Base-by-base conservation (phyloP, 805 yeast genomes). In the Starmerella vitae region DNA sequence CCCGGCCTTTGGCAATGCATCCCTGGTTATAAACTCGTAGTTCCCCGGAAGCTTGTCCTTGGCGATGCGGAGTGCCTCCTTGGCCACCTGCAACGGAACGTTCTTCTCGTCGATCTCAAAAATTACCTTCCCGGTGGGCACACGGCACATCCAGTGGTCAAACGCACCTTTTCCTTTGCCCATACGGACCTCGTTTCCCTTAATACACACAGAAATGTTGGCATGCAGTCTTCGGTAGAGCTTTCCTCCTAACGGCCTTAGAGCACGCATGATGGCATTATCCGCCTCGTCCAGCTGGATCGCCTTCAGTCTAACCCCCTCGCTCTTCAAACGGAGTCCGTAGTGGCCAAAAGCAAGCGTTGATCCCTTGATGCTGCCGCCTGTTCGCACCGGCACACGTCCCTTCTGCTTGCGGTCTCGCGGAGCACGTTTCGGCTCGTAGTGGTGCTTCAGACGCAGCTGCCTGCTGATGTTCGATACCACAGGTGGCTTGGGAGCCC, bases 131-230 rank as follows among this genome's bases (percentile, higher is more conserved):
- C 98, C 98, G 0, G 96, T 86, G 30, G 97, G 93, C 12, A 91
- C 91, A 54, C 98, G 75, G 25, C 77, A 81, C 53, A 93, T 93
- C 97, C 97, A 91, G 65, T 84, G 91, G 54, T 84, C 94, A 57
- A 91, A 88, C 0, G 86, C 78, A 63, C 98, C 98, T 63, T 91
- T 91, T 66, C 98, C 98, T 62, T 91, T 91, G 67, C 98, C 98
- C 98, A 91, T 91, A 77, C 98, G 91, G 9, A 95, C 84, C 60
- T 91, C 95, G 60, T 91, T 91, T 65, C 98, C 98, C 65, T 91
- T 91, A 45, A 82, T 74, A 62, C 95, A 85, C 10, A 91, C 93
- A 0, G 97, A 91, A 38, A 84, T 71, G 57, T 81, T 78, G 18
- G 94, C 79, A 36, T 76, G 74, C 41, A 86, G 67, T 56, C 97